Evolutionary conservation across 2,329 filamentous ascomycete genomes (phyloP).

Genomic region (Sclerotinia trifoliorum): DNA sequence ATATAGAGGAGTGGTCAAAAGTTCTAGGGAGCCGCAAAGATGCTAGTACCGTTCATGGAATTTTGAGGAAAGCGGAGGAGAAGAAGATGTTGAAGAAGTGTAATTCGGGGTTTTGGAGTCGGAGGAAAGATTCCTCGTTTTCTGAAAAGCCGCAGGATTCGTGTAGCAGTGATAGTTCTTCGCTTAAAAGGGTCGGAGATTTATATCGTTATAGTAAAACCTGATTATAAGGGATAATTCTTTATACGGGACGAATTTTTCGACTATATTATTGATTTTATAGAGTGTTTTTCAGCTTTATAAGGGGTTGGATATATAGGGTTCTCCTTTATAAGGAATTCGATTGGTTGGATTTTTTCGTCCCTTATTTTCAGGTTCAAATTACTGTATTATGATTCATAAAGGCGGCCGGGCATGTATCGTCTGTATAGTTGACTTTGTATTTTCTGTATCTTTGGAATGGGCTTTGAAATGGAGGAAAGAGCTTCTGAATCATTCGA

Average conservation of each 20-base stretch:
- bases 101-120: fast-evolving
- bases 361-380: too few relatives aligned
- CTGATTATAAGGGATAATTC: too few relatives aligned
- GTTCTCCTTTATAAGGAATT: too few relatives aligned
- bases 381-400: too few relatives aligned
- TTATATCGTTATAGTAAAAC: not conserved
- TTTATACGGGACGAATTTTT: too few relatives aligned
- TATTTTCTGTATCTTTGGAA: not conserved
- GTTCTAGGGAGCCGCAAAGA: not conserved
- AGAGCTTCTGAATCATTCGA: not conserved
- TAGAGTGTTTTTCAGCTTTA: too few relatives aligned
- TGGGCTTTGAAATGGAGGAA: not conserved
- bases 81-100: not conserved
- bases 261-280: too few relatives aligned
- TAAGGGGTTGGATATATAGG: too few relatives aligned
- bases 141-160: not conserved
- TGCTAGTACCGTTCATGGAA: not conserved
- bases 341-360: too few relatives aligned
- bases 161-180: not conserved
- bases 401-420: not conserved
- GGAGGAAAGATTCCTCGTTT: too few relatives aligned
- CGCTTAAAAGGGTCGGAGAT: not conserved
- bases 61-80: not conserved
- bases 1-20: not conserved
- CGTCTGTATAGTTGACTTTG: not conserved